A percentile compares a stretch with the other conserved stretches of the same genome.
These are phyloP conservation scores for Aethionema arabicum DNA, from an alignment of 345 rosid genomes.

Conservation along the genomic window DNA sequence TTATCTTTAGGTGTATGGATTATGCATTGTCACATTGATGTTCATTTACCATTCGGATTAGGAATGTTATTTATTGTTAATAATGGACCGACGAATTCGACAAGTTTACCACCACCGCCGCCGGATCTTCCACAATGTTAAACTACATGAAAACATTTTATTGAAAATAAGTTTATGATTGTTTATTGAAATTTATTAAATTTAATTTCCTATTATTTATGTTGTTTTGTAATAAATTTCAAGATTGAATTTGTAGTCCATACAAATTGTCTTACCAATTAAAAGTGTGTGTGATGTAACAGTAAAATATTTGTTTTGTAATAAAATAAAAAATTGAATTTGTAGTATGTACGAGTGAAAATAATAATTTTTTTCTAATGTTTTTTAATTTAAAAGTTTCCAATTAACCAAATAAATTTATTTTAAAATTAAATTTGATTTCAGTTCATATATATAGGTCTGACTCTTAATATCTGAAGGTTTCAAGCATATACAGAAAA, in stretches of 20 bases:
- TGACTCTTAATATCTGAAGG: too few species aligned
- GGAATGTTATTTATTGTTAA: constrained; percentile 57
- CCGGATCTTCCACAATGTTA: constrained; percentile 63
- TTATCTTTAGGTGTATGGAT: constrained; percentile 58
- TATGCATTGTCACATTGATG: constrained; percentile 70
- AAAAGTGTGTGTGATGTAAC: too few species aligned
- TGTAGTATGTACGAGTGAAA: constrained; percentile 16
- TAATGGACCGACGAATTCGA: constrained; percentile 55
- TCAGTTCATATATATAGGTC: too few species aligned
- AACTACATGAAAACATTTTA: background rate
- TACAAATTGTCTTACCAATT: background rate
- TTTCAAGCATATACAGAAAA: too few species aligned
- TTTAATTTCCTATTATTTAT: constrained; percentile 18
- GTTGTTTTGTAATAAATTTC: constrained; percentile 3
- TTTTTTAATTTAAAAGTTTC: background rate
- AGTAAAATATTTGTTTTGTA: too few species aligned
- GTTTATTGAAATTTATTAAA: constrained; percentile 24
- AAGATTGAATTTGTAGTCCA: constrained; percentile 18
- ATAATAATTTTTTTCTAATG: constrained; percentile 9
- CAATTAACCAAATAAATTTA: too few species aligned
- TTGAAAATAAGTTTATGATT: background rate
- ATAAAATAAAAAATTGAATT: constrained; percentile 9
- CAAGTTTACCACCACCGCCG: constrained; percentile 68
- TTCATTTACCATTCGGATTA: constrained; percentile 58
- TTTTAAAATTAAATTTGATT: too few species aligned